A percentile compares a stretch with the other conserved stretches of the same genome.
These are phyloP conservation scores for Globisporangium nunn DNA, from an alignment of 352 stramenopile genomes.

Conservation along the genomic window DNA sequence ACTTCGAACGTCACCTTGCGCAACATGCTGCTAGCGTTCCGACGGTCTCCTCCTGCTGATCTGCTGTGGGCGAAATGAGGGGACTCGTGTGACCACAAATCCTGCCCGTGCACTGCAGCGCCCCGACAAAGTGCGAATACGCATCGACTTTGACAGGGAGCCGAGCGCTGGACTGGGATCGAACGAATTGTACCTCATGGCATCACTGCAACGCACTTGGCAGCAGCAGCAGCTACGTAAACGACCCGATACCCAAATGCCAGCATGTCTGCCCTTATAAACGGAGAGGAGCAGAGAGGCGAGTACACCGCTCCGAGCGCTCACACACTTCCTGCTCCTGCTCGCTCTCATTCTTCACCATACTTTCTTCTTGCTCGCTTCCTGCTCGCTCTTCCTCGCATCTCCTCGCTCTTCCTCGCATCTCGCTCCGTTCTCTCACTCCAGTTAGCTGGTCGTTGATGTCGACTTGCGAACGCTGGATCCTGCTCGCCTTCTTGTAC, in stretches of 20 bases:
- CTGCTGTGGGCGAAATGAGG: slow-evolving; percentile 3
- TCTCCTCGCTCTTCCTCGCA: not conserved
- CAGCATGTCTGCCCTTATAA: too few relatives aligned
- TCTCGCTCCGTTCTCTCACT: not conserved
- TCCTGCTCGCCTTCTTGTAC: not conserved
- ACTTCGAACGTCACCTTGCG: slow-evolving; percentile 88
- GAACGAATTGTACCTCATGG: too few relatives aligned
- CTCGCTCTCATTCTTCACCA: too few relatives aligned
- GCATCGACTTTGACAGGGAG: not conserved
- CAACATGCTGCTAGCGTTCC: slow-evolving; percentile 40
- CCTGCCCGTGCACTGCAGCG: not conserved
- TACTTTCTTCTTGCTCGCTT: not conserved
- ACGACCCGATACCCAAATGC: too few relatives aligned
- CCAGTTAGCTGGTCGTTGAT: slow-evolving; percentile 3
- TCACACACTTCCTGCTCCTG: too few relatives aligned
- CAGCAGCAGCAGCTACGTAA: too few relatives aligned
- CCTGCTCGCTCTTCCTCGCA: not conserved
- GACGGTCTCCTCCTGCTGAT: slow-evolving; percentile 1
- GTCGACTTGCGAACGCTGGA: slow-evolving; percentile 3
- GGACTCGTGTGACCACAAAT: not conserved
- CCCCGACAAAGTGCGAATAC: not conserved
- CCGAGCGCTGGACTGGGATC: too few relatives aligned
- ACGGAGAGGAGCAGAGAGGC: too few relatives aligned
- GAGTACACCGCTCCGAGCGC: too few relatives aligned
- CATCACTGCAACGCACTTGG: too few relatives aligned